phyloP scores from a whole-genome alignment of 108 stramenopile species.

The Skeletonema grethae region DNA sequence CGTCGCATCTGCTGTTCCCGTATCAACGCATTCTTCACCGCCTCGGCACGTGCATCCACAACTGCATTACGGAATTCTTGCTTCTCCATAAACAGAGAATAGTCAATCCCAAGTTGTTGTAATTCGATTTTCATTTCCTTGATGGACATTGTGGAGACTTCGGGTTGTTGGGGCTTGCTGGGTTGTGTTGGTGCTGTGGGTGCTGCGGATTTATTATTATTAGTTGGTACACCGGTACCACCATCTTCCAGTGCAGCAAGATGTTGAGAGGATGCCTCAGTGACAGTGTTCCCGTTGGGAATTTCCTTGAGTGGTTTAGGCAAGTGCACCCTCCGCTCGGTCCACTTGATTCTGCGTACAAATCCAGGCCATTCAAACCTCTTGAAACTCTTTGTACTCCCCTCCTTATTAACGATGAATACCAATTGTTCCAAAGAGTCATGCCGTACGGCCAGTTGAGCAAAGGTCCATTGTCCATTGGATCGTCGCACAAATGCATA shows the following conservation, averaged over 20 bases:
- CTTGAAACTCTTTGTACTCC: neutral
- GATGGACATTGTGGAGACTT: slow-evolving; percentile 18
- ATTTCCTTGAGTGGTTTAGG: neutral
- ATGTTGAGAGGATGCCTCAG: neutral
- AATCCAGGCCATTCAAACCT: neutral
- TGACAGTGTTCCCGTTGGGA: neutral
- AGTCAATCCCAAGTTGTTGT: slow-evolving; percentile 8
- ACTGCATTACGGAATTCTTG: slow-evolving; percentile 22
- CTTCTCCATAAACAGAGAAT: slow-evolving; percentile 24
- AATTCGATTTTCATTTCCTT: slow-evolving; percentile 32
- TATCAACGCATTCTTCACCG: slow-evolving; percentile 4
- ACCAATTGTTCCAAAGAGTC: neutral
- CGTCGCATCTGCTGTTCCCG: neutral
- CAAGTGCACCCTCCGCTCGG: neutral
- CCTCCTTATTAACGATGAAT: neutral
- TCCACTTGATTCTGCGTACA: neutral
- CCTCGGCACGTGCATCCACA: slow-evolving; percentile 12
- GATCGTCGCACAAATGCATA: slow-evolving; percentile 3
- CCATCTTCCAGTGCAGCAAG: neutral
- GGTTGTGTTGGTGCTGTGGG: neutral
- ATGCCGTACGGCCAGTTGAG: neutral
- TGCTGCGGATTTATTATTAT: neutral
- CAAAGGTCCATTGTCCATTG: neutral
- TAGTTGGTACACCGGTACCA: no score
- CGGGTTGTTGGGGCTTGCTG: neutral